phyloP scores from a whole-genome alignment of 2,329 filamentous ascomycete genomes.

The Mariannaea sp. region DNA sequence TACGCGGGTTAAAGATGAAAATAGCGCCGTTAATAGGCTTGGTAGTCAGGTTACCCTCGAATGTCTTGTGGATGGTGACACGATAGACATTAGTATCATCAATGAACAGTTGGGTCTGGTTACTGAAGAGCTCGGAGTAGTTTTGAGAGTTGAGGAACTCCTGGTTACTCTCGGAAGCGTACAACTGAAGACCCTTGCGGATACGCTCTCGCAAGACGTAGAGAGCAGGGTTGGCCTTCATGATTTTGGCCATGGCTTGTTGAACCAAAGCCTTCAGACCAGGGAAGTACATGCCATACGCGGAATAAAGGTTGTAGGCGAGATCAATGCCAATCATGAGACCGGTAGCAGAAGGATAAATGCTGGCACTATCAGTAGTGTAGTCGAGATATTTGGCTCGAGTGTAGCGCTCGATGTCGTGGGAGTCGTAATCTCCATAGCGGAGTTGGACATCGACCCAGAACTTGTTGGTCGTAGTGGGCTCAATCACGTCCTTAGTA shows the following conservation, averaged over 20 bases:
- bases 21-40: slow-evolving; percentile 99
- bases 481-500: slow-evolving; percentile 92
- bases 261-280: slow-evolving; percentile 94
- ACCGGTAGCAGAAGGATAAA: slow-evolving; percentile 95
- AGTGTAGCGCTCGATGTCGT: slow-evolving; percentile 97
- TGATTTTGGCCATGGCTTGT: slow-evolving; percentile 99
- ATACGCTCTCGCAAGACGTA: slow-evolving; percentile 98
- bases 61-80: slow-evolving; percentile 99
- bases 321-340: slow-evolving; percentile 98
- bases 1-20: slow-evolving; percentile 99
- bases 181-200: slow-evolving; percentile 94
- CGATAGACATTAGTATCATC: slow-evolving; percentile 99
- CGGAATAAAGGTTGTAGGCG: slow-evolving; percentile 97
- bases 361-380: slow-evolving; percentile 97
- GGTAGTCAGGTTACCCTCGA: slow-evolving; percentile 97
- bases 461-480: slow-evolving; percentile 97
- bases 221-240: slow-evolving; percentile 97
- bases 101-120: slow-evolving; percentile 98
- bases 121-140: slow-evolving; percentile 98
- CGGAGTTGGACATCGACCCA: slow-evolving; percentile 97
- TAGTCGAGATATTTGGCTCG: slow-evolving; percentile 98
- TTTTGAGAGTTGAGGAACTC: slow-evolving; percentile 99
- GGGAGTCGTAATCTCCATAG: slow-evolving; percentile 98
- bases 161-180: slow-evolving; percentile 97
- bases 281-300: slow-evolving; percentile 98